Evolutionary conservation across 1,284 basidiomycete species (phyloP).

Genomic region (Tilletia walkeri): DNA sequence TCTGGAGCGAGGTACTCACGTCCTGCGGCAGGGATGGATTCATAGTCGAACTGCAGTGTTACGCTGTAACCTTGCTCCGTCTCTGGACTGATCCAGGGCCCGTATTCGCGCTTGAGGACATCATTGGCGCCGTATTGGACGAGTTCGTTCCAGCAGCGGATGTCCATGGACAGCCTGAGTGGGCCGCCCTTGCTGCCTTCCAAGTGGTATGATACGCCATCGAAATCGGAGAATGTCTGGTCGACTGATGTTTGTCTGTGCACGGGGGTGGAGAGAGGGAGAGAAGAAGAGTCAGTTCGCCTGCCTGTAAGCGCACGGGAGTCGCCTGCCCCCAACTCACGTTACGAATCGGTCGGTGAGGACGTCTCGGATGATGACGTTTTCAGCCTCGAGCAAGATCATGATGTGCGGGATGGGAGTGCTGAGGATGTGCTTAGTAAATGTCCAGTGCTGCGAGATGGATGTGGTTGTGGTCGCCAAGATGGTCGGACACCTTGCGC

Average conservation of each 20-base stretch:
- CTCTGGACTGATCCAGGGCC: slow-evolving; percentile 64
- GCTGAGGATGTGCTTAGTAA: neutral
- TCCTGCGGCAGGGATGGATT: slow-evolving; percentile 72
- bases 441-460: neutral
- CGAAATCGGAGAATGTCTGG: slow-evolving; percentile 95
- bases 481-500: neutral
- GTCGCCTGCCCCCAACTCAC: slow-evolving; percentile 60
- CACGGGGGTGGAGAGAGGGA: neutral
- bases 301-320: neutral
- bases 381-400: slow-evolving; percentile 54
- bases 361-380: slow-evolving; percentile 84
- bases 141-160: slow-evolving; percentile 90
- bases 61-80: slow-evolving; percentile 84
- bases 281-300: neutral
- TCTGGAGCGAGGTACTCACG: slow-evolving; percentile 63
- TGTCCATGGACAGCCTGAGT: slow-evolving; percentile 88
- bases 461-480: neutral
- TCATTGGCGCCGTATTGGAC: slow-evolving; percentile 81
- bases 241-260: slow-evolving; percentile 81
- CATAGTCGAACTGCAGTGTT: slow-evolving; percentile 81
- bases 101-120: slow-evolving; percentile 80
- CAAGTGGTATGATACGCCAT: slow-evolving; percentile 91
- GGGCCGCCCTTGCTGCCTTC: slow-evolving; percentile 71
- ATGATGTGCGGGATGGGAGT: slow-evolving; percentile 25
- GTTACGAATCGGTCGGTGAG: slow-evolving; percentile 83